Base-by-base conservation (phyloP, 495 filamentous ascomycete species). In the Amniculicola lignicola region DNA sequence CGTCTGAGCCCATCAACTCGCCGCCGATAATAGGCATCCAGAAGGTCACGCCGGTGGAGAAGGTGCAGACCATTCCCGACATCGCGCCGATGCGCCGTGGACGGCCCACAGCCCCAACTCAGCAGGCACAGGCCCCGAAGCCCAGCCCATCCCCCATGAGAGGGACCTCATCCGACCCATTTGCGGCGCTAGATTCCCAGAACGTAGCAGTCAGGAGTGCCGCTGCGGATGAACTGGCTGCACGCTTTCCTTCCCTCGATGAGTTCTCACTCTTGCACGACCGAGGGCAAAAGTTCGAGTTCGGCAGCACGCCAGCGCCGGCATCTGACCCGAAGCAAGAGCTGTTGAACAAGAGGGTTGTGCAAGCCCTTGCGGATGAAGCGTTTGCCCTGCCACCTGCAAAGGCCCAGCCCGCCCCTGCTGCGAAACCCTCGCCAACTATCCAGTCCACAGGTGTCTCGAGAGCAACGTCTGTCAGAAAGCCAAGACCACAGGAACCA, bases 11-110 rank as follows among this genome's bases (percentile, higher is more conserved):
- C 61, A 62, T 72, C 53, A 62, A 66, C 35, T 74, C 84, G 12
- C 82, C 85, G 4, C 79, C 82, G 12, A 76, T 86, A 7, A 77
- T 84, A 31, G 89, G 89, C 1, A 82, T 89, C 16, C 85, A 86
- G 54, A 77, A 83, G 23, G 83, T 86, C 31, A 75, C 81, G 43
- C 77, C 83, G 12, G 66, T 78, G 31, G 81, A 86, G 57, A 79
- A 86, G 61, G 81, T 84, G 29, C 80, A 85, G 54, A 72, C 78
- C 6, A 83, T 96, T 54, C 94, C 94, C 4, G 91, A 97, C 53
- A 89, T 98, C 57, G 85, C 85, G 51, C 93, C 93, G 5, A 97
- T 97, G 93, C 79, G 94, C 38, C 81, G 93, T 68, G 93, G 93
- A 6, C 81, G 93, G 48, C 87, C 90, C 6, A 78, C 82, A 4